Conservation (phyloP, 129 eudicot genomes). For the Smallanthus sonchifolius region DNA sequence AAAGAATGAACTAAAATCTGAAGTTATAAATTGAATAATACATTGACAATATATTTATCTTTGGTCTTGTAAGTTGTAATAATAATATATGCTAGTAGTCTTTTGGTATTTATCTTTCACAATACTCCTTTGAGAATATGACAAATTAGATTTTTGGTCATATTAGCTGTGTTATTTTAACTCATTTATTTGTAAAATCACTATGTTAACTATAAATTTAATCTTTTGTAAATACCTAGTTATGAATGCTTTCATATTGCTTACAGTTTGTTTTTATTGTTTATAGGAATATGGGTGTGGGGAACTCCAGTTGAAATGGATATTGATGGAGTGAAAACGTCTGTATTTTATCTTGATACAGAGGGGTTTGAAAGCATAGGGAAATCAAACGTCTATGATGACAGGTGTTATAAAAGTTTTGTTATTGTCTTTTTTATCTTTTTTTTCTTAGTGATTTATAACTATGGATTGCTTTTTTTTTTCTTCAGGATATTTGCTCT, state of each 20-base stretch:
- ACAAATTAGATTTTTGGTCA: neutral
- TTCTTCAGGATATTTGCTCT: conserved; percentile 89
- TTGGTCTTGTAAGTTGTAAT: too few relatives aligned
- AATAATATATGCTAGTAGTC: too few relatives aligned
- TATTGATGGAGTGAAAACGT: conserved; percentile 78
- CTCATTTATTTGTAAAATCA: neutral
- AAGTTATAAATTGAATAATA: neutral
- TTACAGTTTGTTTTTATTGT: conserved; percentile 9
- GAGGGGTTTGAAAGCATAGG: conserved; percentile 99
- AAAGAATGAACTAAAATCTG: neutral
- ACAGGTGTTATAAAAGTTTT: conserved; percentile 51
- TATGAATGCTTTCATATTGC: neutral
- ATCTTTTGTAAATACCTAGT: neutral
- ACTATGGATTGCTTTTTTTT: conserved; percentile 1
- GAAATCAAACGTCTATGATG: conserved; percentile 96
- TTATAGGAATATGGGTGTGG: conserved; percentile 96
- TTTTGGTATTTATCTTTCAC: too few relatives aligned
- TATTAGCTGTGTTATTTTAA: neutral
- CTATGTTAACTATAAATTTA: neutral
- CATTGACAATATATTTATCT: neutral
- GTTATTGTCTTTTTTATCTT: neutral
- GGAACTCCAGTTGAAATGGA: conserved; percentile 83
- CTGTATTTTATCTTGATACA: conserved; percentile 91
- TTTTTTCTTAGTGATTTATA: neutral
- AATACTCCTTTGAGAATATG: neutral